Evolutionary conservation across 129 eudicot genomes (phyloP).

Genomic region (Erigeron canadensis): DNA sequence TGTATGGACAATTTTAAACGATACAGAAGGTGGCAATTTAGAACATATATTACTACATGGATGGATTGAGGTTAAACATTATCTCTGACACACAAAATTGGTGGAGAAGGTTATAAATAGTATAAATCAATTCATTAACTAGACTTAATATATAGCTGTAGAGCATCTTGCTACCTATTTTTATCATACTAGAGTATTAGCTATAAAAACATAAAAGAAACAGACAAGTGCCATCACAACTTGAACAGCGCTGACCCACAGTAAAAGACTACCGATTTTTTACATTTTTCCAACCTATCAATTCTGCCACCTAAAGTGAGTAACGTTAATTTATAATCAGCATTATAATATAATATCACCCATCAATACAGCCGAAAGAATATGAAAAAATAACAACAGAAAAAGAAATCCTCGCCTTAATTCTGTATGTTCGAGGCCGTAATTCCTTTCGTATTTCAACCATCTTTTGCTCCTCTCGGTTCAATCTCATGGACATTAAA

Average conservation of each 20-base stretch:
- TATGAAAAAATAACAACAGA: not conserved
- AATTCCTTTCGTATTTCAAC: slow-evolving; percentile 83
- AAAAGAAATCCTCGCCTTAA: slow-evolving; percentile 55
- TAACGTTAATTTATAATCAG: not conserved
- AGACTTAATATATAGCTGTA: too few species aligned
- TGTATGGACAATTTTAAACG: not conserved
- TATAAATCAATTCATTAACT: too few species aligned
- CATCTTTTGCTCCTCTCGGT: slow-evolving; percentile 94
- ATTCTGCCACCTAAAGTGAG: not conserved
- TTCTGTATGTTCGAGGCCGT: slow-evolving; percentile 73
- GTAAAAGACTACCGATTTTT: too few species aligned
- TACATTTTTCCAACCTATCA: not conserved
- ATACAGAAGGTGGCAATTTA: not conserved
- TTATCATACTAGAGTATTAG: not conserved
- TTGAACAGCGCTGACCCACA: not conserved
- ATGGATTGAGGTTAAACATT: not conserved
- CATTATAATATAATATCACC: slow-evolving; percentile 16
- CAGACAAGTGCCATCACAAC: not conserved
- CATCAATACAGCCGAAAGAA: not conserved
- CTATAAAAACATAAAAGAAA: not conserved
- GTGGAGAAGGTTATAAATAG: not conserved
- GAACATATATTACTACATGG: not conserved
- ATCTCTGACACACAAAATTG: not conserved
- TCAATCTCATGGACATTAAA: slow-evolving; percentile 88
- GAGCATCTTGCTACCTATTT: too few species aligned